Percentiles rank a stretch among this genome's conserved stretches.
phyloP scores from a whole-genome alignment of 2,329 filamentous ascomycete species.

The Alternaria panax region DNA sequence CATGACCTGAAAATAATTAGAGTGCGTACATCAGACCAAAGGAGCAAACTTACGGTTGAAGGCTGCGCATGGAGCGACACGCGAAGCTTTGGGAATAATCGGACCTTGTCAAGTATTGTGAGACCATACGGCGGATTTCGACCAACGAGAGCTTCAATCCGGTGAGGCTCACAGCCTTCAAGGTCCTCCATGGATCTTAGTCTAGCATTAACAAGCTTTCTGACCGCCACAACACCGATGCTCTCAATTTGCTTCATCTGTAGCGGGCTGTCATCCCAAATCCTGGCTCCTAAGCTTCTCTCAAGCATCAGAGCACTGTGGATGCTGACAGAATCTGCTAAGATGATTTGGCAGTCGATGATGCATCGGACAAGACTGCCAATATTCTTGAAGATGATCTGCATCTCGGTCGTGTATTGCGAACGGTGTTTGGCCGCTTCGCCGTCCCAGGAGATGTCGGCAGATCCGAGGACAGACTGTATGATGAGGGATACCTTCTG shows the following conservation, averaged over 20 bases:
- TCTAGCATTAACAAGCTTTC: conserved; percentile 74
- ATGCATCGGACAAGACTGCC: conserved; percentile 77
- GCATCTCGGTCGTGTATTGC: conserved; percentile 68
- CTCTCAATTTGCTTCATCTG: conserved; percentile 85
- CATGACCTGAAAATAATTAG: conserved; percentile 19
- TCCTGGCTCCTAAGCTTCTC: conserved; percentile 75
- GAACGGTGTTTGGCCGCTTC: conserved; percentile 62
- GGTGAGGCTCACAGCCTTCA: conserved; percentile 68
- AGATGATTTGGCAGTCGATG: conserved; percentile 72
- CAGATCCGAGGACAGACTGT: conserved; percentile 74
- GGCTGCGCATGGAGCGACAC: conserved; percentile 61
- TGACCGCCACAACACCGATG: conserved; percentile 77
- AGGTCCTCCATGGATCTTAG: conserved; percentile 77
- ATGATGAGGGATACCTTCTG: conserved; percentile 82
- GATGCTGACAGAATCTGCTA: conserved; percentile 71
- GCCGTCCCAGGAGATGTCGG: conserved; percentile 64
- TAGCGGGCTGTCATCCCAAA: conserved; percentile 82
- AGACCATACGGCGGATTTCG: conserved; percentile 85
- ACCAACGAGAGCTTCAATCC: conserved; percentile 78
- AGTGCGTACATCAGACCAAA: background rate
- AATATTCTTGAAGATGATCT: conserved; percentile 70
- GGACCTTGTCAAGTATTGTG: conserved; percentile 69
- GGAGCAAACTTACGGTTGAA: conserved; percentile 46
- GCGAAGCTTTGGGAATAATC: conserved; percentile 73
- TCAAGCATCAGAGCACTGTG: conserved; percentile 77